Evolutionary conservation across 1,284 basidiomycete genomes (phyloP), one percentile per base, ranked within the genome.

Genomic region (Boletus hoseneyae): DNA sequence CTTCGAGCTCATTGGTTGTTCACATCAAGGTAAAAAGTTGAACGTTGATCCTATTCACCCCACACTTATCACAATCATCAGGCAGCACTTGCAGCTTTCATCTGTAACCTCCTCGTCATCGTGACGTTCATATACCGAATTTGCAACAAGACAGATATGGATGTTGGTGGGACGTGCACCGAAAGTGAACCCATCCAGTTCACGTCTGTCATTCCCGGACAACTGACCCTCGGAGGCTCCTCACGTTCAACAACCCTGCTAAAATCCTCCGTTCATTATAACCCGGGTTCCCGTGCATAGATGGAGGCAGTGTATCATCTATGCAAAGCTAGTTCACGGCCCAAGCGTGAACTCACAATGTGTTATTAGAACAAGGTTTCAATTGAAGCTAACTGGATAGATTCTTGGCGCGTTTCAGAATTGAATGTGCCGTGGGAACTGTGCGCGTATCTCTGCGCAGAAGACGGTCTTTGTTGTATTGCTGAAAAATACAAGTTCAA

Each of bases 31-130:
- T 63, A 42, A 53, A 19, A 21, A 6, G 7, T 27, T 13, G 15
- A 16, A 32, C 19, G 25, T 36, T 9, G 7, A 12, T 30, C 13
- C 4, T 34, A 23, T 30, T 42, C 21, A 25, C 16, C 7, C 29
- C 35, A 41, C 13, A 45, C 1, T 27, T 27, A 19, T 37, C 5
- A 9, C 29, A 35, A 39, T 37, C 13, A 12, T 30, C 27, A 62
- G 59, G 45, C 52, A 21, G 53, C 54, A 35, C 43, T 61, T 38
- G 49, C 58, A 3, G 32, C 58, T 18, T 16, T 62, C n/a, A 47
- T 56, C 29, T 63, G 58, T 29, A 64, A 60, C 33, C 44, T 61
- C 27, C 54, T 60, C 11, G 34, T 64, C 18, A 45, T 59, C 37
- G 38, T 48, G 33, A 47, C 41, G n/a, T 53, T 64, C 29, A 16